Percentiles rank a stretch among this genome's conserved stretches.
Conservation (phyloP, 1,284 basidiomycete genomes). For the Moesziomyces antarcticus region DNA sequence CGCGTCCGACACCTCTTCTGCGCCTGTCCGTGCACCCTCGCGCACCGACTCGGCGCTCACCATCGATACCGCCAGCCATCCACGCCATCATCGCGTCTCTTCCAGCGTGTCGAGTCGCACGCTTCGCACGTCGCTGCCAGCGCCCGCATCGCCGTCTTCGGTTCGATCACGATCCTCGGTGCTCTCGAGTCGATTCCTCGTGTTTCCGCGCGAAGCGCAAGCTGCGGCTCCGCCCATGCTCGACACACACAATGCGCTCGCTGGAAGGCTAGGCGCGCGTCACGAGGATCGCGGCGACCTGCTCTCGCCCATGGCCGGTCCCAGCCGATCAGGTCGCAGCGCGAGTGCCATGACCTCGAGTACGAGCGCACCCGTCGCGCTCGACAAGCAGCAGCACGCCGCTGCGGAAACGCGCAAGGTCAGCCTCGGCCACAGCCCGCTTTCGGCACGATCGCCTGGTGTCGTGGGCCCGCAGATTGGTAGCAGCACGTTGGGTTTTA, state of each 20-base stretch:
- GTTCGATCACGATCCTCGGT: constrained; percentile 49
- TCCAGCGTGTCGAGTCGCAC: constrained; percentile 49
- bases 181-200: constrained; percentile 35
- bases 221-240: constrained; percentile 54
- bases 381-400: constrained; percentile 28
- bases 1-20: constrained; percentile 16
- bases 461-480: constrained; percentile 20
- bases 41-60: constrained; percentile 18
- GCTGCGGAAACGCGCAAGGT: constrained; percentile 24
- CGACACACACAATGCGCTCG: constrained; percentile 58
- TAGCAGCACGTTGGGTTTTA: constrained; percentile 10
- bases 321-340: constrained; percentile 22
- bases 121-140: constrained; percentile 33
- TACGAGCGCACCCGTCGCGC: constrained; percentile 36
- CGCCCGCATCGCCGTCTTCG: constrained; percentile 45
- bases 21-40: constrained; percentile 7
- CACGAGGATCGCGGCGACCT: constrained; percentile 48
- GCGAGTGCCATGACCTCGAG: constrained; percentile 37
- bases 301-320: constrained; percentile 29
- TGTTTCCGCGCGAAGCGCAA: constrained; percentile 41
- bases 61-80: constrained; percentile 13
- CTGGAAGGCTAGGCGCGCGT: constrained; percentile 48
- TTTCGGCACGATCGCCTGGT: constrained; percentile 19
- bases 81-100: constrained; percentile 36
- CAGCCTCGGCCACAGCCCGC: constrained; percentile 14